Evolutionary conservation across 192 early-diverging fungal genomes (phyloP).

Genomic region (Pilobolus umbonatus): DNA sequence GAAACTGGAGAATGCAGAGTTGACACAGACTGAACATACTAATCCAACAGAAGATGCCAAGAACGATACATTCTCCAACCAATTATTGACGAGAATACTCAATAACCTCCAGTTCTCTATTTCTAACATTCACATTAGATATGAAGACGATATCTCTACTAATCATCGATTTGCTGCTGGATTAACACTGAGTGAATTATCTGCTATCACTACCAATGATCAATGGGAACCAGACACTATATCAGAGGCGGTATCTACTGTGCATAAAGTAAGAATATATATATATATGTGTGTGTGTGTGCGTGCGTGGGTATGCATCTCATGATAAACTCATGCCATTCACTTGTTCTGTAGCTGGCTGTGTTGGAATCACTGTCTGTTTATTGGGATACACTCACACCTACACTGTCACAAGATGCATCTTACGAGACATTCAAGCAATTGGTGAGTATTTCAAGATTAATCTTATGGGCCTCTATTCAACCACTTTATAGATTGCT

Average conservation of each 20-base stretch:
- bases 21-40: constrained; percentile 40
- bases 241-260: constrained; percentile 67
- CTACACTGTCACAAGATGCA: constrained; percentile 51
- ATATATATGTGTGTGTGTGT: too few relatives aligned
- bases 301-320: too few relatives aligned
- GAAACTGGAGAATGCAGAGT: constrained; percentile 74
- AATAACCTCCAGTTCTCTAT: constrained; percentile 96
- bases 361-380: constrained; percentile 66
- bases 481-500: constrained; percentile 49
- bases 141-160: constrained; percentile 83
- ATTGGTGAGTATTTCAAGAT: constrained; percentile 34
- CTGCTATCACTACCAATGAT: constrained; percentile 85
- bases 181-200: constrained; percentile 83
- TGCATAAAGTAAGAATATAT: constrained; percentile 84
- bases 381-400: constrained; percentile 85
- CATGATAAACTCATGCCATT: neutral
- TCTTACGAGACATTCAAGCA: constrained; percentile 38
- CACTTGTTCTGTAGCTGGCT: constrained; percentile 35
- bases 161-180: constrained; percentile 83
- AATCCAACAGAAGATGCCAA: constrained; percentile 36
- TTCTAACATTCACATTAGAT: constrained; percentile 92
- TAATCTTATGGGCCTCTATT: neutral
- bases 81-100: constrained; percentile 88
- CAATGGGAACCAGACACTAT: constrained; percentile 81
- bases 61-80: constrained; percentile 82